Conservation (phyloP, 495 filamentous ascomycete genomes). For the Aspergillus cristatus region DNA sequence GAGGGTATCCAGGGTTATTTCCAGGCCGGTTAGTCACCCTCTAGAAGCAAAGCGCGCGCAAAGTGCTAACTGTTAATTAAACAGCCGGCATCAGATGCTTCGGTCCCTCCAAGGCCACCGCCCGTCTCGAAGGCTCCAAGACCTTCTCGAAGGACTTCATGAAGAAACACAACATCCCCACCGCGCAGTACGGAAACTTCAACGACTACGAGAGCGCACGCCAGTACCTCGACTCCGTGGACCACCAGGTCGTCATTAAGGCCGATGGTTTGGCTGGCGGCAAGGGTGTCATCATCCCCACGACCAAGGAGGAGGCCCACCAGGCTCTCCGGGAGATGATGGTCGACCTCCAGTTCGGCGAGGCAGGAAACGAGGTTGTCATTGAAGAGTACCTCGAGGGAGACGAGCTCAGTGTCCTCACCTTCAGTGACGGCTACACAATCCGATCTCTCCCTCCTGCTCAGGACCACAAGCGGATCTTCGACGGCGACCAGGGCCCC, state of each 20-base stretch:
- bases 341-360: constrained; percentile 77
- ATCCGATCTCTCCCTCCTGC: constrained; percentile 81
- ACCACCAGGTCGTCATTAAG: constrained; percentile 81
- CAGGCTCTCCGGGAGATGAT: constrained; percentile 81
- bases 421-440: constrained; percentile 83
- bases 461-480: constrained; percentile 93
- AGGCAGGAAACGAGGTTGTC: constrained; percentile 84
- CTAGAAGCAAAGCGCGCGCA: not conserved
- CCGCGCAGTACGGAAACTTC: constrained; percentile 84
- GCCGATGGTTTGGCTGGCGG: constrained; percentile 79
- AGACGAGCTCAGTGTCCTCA: constrained; percentile 85
- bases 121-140: constrained; percentile 91
- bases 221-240: constrained; percentile 63
- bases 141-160: constrained; percentile 98
- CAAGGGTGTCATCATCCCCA: constrained; percentile 86
- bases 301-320: constrained; percentile 71
- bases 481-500: constrained; percentile 81
- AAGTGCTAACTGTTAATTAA: constrained; percentile 9
- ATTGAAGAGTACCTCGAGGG: constrained; percentile 93
- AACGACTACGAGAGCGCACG: constrained; percentile 67
- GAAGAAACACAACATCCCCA: constrained; percentile 82
- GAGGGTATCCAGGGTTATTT: constrained; percentile 83
- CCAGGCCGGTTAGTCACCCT: constrained; percentile 38
- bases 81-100: constrained; percentile 71
- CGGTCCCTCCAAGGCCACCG: constrained; percentile 77